These are phyloP conservation scores for Ophiognomonia clavigignenti-juglandacearum DNA, from an alignment of 2,329 filamentous ascomycete genomes.

Conservation along the genomic window DNA sequence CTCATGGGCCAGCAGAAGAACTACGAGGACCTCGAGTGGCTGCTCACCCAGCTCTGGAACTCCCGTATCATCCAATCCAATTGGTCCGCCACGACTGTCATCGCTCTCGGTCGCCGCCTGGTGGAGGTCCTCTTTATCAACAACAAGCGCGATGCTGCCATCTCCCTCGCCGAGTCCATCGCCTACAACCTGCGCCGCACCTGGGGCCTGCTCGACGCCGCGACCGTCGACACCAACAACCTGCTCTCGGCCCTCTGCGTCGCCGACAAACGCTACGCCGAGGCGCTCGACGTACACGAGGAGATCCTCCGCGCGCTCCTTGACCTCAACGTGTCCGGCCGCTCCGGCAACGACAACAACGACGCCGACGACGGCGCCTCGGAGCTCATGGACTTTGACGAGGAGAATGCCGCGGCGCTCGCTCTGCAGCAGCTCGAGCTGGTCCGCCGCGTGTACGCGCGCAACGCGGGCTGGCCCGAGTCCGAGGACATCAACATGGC, in stretches of 20 bases:
- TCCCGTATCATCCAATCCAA: conserved; percentile 16
- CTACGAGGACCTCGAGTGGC: conserved; percentile 18
- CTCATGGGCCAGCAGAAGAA: conserved; percentile 18
- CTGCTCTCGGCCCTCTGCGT: conserved; percentile 15
- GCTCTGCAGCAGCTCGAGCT: conserved; percentile 16
- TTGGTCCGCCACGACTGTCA: conserved; percentile 15
- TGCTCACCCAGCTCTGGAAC: conserved; percentile 17
- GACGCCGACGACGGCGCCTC: conserved; percentile 12
- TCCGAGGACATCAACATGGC: conserved; percentile 14
- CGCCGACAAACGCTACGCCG: conserved; percentile 14
- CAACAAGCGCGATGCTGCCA: conserved; percentile 13
- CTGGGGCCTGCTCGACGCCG: conserved; percentile 16
- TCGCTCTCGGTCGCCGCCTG: conserved; percentile 15
- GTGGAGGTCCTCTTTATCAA: conserved; percentile 17
- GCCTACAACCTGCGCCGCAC: conserved; percentile 18
- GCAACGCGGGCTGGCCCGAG: conserved; percentile 16
- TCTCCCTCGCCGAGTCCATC: conserved; percentile 17
- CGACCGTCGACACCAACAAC: conserved; percentile 18
- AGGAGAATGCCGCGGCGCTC: conserved; percentile 15
- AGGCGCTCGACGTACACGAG: conserved; percentile 16
- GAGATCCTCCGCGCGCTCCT: conserved; percentile 16
- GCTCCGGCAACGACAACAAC: conserved; percentile 4
- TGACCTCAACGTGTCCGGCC: conserved; percentile 14
- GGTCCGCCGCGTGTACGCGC: conserved; percentile 16
- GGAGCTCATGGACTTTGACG: conserved; percentile 15